Evolutionary conservation across 371 early-diverging fungal species (phyloP), one percentile per base, ranked within the genome.

Genomic region (Mucor plumbeus): DNA sequence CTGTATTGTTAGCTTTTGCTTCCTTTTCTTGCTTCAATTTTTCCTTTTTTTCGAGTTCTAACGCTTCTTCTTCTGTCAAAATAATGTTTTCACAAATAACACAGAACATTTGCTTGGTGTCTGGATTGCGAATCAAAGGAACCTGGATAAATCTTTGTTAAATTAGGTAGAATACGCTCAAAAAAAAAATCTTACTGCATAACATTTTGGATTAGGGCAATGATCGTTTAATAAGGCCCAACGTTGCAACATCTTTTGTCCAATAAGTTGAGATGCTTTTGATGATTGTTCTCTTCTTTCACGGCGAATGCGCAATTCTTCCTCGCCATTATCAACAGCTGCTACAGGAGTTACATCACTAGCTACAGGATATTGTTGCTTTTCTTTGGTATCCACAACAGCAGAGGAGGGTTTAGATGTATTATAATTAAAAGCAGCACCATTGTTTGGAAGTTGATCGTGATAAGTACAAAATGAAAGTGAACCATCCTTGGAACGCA

Each of bases 201-300:
- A 86, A 67, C 91, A 90, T 1, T 73, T 58, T 3, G 68, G 70
- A 34, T 79, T 87, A 2, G 87, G 88, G 63, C 91, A 91, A 17
- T 79, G 81, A 6, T 90, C 90, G 35, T 89, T 87, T n/a, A 91
- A 64, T 57, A 91, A 65, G n/a, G 90, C 77, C 91, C 91, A 91
- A 38, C 88, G 88, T 15, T 87, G 85, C 36, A 91, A 71, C 79
- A 91, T 77, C 57, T 85, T 82, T 78, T 90, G 87, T 21, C 90
- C 90, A 67, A 91, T 85, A 31, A 88, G 64, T 53, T 85, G 78
- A 36, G 88, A 88, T 7, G 90, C 91, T 39, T 73, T 77, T 17
- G 87, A 81, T 11, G 85, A 87, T 67, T 90, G 90, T 67, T 87
- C 86, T 69, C 82, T 56, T 61, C 78, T 71, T 43, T 78, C 63